These are phyloP conservation scores for Adiantum capillusveneris DNA, from an alignment of 75 land plant species.

Conservation along the genomic window DNA sequence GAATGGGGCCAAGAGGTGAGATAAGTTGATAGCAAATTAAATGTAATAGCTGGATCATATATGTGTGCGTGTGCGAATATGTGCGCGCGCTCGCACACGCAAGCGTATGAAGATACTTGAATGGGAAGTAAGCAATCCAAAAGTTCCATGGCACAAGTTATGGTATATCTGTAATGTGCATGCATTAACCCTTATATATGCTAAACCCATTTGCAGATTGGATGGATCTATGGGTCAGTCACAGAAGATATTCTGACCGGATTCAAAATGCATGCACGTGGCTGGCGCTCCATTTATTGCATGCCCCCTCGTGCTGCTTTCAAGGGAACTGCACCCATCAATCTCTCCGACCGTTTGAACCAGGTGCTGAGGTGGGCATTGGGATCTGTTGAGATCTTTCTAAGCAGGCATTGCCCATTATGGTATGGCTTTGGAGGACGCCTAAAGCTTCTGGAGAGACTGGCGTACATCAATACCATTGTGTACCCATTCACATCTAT, in stretches of 20 bases:
- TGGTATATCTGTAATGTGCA: neutral
- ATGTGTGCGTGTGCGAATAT: neutral
- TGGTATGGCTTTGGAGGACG: conserved; percentile 89
- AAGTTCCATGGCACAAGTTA: neutral
- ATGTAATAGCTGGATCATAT: neutral
- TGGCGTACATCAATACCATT: conserved; percentile 69
- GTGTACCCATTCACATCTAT: conserved; percentile 75
- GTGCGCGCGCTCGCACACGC: neutral
- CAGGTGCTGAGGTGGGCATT: conserved; percentile 80
- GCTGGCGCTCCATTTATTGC: conserved; percentile 82
- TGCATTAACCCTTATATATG: neutral
- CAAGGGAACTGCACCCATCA: conserved; percentile 79
- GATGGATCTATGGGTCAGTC: too few relatives aligned
- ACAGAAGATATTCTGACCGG: too few relatives aligned
- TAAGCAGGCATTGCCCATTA: conserved; percentile 67
- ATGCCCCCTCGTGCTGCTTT: conserved; percentile 63
- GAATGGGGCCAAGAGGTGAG: conserved; percentile 31
- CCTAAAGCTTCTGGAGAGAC: conserved; percentile 57
- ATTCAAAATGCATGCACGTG: conserved; percentile 80
- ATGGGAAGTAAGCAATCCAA: neutral
- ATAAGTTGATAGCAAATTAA: neutral
- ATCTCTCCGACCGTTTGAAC: conserved; percentile 78
- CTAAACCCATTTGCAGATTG: conserved; percentile 28
- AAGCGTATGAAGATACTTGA: neutral
- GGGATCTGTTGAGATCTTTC: conserved; percentile 72